A percentile compares a stretch with the other conserved stretches of the same genome.
Evolutionary conservation across 2,329 filamentous ascomycete species (phyloP).

Genomic region (Diaporthe amygdali): DNA sequence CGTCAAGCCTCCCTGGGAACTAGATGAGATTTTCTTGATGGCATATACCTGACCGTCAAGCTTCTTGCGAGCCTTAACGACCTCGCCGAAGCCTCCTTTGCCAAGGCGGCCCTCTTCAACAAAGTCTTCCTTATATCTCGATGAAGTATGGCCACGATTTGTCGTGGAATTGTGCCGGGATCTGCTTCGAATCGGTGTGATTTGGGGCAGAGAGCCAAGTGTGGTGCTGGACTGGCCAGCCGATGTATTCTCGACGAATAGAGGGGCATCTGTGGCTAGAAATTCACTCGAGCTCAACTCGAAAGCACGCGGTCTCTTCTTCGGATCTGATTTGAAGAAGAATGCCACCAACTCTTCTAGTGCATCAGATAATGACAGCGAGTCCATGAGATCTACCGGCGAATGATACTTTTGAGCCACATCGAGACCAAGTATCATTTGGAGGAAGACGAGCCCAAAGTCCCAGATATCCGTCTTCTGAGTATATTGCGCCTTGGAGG

Average conservation of each 20-base stretch:
- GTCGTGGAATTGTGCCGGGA: slow-evolving; percentile 68
- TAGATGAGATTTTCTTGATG: slow-evolving; percentile 93
- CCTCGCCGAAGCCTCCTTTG: slow-evolving; percentile 94
- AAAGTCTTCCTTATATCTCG: slow-evolving; percentile 88
- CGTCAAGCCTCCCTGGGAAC: slow-evolving; percentile 77
- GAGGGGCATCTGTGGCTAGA: slow-evolving; percentile 66
- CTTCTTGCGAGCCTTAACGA: slow-evolving; percentile 94
- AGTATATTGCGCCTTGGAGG: slow-evolving; percentile 66
- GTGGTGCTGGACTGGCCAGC: slow-evolving; percentile 38
- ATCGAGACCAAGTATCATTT: slow-evolving; percentile 91
- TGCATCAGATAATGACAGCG: slow-evolving; percentile 73
- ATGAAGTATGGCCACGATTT: slow-evolving; percentile 55
- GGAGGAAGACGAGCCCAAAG: slow-evolving; percentile 86
- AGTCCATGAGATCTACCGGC: slow-evolving; percentile 74
- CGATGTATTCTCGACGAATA: slow-evolving; percentile 54
- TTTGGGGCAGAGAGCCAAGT: slow-evolving; percentile 46
- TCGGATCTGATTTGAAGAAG: slow-evolving; percentile 84
- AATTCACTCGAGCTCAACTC: slow-evolving; percentile 70
- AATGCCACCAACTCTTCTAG: slow-evolving; percentile 81
- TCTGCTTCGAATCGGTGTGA: slow-evolving; percentile 46
- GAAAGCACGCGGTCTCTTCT: slow-evolving; percentile 85
- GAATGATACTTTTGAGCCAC: slow-evolving; percentile 79
- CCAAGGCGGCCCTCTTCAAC: slow-evolving; percentile 87
- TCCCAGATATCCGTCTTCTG: slow-evolving; percentile 95
- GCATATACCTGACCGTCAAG: slow-evolving; percentile 93